phyloP scores from a whole-genome alignment of 2,329 filamentous ascomycete genomes.

The Eutypa lata region DNA sequence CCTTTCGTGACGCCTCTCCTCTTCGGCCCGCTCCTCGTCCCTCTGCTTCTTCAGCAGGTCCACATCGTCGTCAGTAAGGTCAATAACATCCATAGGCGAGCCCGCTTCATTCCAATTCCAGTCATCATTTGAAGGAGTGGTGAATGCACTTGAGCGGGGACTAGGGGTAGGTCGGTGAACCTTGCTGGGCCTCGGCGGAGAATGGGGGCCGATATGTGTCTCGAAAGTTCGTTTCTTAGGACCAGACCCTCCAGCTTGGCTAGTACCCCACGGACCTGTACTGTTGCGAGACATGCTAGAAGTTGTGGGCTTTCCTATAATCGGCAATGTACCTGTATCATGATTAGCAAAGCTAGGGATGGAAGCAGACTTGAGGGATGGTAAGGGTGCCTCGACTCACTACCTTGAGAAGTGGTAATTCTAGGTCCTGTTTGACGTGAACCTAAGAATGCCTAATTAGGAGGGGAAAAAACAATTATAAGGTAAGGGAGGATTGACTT shows the following conservation, averaged over 20 bases:
- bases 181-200: conserved; percentile 21
- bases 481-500: not conserved
- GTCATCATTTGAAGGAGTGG: conserved; percentile 3
- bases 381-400: not conserved
- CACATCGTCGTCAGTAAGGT: conserved; percentile 37
- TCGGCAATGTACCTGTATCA: not conserved
- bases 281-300: not conserved
- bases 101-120: conserved; percentile 3
- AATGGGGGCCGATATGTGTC: conserved; percentile 15
- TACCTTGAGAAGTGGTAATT: not conserved
- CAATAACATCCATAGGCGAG: conserved; percentile 29
- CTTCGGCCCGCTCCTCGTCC: conserved; percentile 36
- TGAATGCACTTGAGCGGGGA: conserved; percentile 6
- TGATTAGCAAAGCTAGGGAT: not conserved
- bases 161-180: conserved; percentile 29
- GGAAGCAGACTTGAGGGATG: not conserved
- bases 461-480: not conserved
- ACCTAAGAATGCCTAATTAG: too few relatives aligned
- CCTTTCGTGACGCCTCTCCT: conserved; percentile 34
- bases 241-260: not conserved
- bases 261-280: not conserved
- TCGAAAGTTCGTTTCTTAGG: conserved; percentile 25
- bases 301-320: not conserved
- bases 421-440: too few relatives aligned
- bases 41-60: conserved; percentile 22